Evolutionary conservation across 768 basidiomycete species (phyloP).

Genomic region (Psilocybe cubensis): DNA sequence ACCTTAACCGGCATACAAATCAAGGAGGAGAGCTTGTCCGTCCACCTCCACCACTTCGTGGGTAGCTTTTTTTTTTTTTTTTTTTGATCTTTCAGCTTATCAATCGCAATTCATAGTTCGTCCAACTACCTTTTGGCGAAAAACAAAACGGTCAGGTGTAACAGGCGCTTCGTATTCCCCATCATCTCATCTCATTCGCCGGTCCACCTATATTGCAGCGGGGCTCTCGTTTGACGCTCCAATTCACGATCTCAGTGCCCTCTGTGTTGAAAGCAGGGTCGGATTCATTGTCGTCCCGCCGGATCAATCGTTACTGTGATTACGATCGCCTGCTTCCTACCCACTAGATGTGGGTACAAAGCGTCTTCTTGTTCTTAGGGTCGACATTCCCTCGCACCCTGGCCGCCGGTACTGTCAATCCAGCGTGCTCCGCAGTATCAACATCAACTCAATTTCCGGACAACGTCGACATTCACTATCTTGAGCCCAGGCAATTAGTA

Average conservation of each 20-base stretch:
- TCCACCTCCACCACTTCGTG: conserved; percentile 69
- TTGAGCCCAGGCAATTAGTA: conserved; percentile 5
- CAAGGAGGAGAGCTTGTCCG: conserved; percentile 52
- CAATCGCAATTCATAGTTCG: conserved; percentile 53
- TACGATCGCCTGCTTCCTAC: background rate
- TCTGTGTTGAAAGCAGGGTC: conserved; percentile 63
- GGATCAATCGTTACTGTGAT: conserved; percentile 35
- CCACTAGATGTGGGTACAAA: conserved; percentile 1
- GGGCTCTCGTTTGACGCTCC: conserved; percentile 72
- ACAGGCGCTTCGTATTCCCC: conserved; percentile 74
- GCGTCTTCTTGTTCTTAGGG: background rate
- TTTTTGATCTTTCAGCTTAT: conserved; percentile 2
- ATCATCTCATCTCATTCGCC: conserved; percentile 71
- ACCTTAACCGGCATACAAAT: conserved; percentile 27
- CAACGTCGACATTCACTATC: background rate
- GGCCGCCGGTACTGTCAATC: background rate
- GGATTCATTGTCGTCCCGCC: conserved; percentile 49
- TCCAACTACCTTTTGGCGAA: conserved; percentile 84
- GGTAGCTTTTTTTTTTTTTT: conserved; percentile 30
- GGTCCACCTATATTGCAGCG: conserved; percentile 80
- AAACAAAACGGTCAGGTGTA: conserved; percentile 72
- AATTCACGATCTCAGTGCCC: conserved; percentile 60
- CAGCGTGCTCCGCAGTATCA: background rate
- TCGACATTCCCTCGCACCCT: background rate
- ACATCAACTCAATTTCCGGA: background rate